Percentiles rank a stretch among this genome's conserved stretches.
These are phyloP conservation scores for Penicillium turbatum DNA, from an alignment of 495 filamentous ascomycete genomes.

Conservation along the genomic window DNA sequence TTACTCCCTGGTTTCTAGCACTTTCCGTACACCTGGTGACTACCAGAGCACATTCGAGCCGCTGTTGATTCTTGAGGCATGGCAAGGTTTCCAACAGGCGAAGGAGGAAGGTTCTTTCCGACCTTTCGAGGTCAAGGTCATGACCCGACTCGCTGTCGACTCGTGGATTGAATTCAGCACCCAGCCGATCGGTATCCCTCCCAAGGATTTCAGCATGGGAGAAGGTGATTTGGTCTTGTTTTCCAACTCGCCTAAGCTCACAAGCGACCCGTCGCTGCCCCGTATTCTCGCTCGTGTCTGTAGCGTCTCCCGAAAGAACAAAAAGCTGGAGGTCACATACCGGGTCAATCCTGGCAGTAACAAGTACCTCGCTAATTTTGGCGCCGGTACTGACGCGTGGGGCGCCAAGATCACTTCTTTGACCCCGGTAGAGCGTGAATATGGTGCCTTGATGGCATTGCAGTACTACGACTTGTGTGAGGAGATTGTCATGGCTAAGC, in stretches of 20 bases:
- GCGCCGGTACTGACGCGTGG: slow-evolving; percentile 59
- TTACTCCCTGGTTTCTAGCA: slow-evolving; percentile 69
- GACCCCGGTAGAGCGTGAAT: slow-evolving; percentile 91
- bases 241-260: slow-evolving; percentile 64
- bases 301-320: slow-evolving; percentile 73
- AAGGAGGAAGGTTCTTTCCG: slow-evolving; percentile 80
- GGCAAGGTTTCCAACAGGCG: slow-evolving; percentile 86
- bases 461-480: slow-evolving; percentile 94
- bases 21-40: slow-evolving; percentile 66
- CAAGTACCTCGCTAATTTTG: slow-evolving; percentile 47
- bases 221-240: slow-evolving; percentile 89
- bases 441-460: slow-evolving; percentile 80
- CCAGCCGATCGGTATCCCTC: slow-evolving; percentile 61
- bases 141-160: slow-evolving; percentile 84
- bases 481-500: slow-evolving; percentile 82
- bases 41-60: slow-evolving; percentile 91
- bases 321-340: slow-evolving; percentile 75
- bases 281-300: slow-evolving; percentile 85
- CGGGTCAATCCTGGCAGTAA: slow-evolving; percentile 61
- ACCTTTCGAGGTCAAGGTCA: slow-evolving; percentile 76
- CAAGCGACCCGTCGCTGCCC: slow-evolving; percentile 55
- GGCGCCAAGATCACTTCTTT: slow-evolving; percentile 82
- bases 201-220: slow-evolving; percentile 64
- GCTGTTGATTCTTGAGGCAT: slow-evolving; percentile 86
- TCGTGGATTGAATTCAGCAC: slow-evolving; percentile 88